phyloP scores from a whole-genome alignment of 192 early-diverging fungal genomes.

The Cetraspora pellucida region DNA sequence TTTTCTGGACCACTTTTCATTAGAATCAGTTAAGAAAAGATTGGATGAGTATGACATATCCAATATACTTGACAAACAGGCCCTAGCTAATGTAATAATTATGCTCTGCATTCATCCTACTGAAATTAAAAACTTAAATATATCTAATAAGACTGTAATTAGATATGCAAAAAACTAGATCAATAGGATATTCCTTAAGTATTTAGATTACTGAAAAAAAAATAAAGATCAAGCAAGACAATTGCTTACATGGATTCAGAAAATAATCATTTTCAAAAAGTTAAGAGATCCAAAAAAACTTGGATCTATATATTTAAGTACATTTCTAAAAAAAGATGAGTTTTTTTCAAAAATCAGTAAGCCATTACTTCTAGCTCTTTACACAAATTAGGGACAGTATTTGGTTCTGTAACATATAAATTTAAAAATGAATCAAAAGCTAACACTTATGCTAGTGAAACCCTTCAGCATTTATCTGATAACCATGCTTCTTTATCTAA shows the following conservation, averaged over 20 bases:
- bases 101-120: constrained; percentile 18
- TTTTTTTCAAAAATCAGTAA: no score
- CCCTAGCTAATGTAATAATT: constrained; percentile 13
- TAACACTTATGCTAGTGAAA: neutral
- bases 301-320: neutral
- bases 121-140: constrained; percentile 16
- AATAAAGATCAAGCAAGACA: neutral
- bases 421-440: neutral
- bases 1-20: constrained; percentile 19
- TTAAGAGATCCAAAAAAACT: constrained; percentile 3
- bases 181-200: constrained; percentile 1
- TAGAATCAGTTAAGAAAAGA: constrained; percentile 16
- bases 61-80: neutral
- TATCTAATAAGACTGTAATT: neutral
- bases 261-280: neutral
- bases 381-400: neutral
- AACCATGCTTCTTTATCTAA: neutral
- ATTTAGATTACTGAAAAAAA: constrained; percentile 10
- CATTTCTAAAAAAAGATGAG: neutral
- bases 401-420: neutral
- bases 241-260: constrained; percentile 22
- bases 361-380: neutral
- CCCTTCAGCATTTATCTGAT: neutral
- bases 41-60: constrained; percentile 2
- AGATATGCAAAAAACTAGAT: constrained; percentile 1